A percentile compares a stretch with the other conserved stretches of the same genome.
Evolutionary conservation across 2,329 filamentous ascomycete species (phyloP).

Genomic region (Phialocephala sp.): DNA sequence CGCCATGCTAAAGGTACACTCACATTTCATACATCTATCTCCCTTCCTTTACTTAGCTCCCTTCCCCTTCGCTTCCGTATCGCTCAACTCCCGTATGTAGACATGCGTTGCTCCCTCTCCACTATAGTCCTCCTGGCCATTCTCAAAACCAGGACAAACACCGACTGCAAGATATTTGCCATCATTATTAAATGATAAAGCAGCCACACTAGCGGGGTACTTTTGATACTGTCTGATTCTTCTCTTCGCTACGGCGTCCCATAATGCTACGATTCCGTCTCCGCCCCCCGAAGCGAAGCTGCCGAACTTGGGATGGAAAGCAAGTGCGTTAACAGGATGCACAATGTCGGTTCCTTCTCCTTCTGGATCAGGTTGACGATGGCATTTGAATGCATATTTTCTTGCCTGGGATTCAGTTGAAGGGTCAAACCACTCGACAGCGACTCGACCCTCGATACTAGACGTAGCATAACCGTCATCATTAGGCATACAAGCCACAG

Average conservation of each 20-base stretch:
- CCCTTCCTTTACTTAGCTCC: constrained; percentile 36
- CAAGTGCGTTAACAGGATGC: constrained; percentile 74
- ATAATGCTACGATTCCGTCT: constrained; percentile 73
- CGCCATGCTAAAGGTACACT: constrained; percentile 36
- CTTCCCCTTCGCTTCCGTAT: constrained; percentile 71
- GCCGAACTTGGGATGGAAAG: constrained; percentile 68
- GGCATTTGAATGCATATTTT: constrained; percentile 99
- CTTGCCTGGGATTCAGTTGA: constrained; percentile 83
- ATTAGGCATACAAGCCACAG: constrained; percentile 94
- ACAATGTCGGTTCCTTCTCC: constrained; percentile 67
- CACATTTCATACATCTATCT: neutral
- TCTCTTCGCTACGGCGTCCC: constrained; percentile 75
- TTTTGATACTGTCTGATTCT: constrained; percentile 73
- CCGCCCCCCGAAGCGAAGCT: constrained; percentile 76
- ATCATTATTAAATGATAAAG: constrained; percentile 66
- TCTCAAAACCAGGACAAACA: constrained; percentile 72
- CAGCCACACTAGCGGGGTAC: constrained; percentile 66
- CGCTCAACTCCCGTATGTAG: constrained; percentile 81
- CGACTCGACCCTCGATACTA: constrained; percentile 93
- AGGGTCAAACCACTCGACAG: constrained; percentile 97
- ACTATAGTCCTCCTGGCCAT: constrained; percentile 76
- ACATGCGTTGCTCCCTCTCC: constrained; percentile 77
- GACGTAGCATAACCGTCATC: constrained; percentile 92
- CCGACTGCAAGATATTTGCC: constrained; percentile 70
- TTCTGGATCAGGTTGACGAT: constrained; percentile 74